Percentiles rank a stretch among this genome's conserved stretches.
phyloP scores from a whole-genome alignment of 2,329 filamentous ascomycete genomes.

The Penicillium sp. region DNA sequence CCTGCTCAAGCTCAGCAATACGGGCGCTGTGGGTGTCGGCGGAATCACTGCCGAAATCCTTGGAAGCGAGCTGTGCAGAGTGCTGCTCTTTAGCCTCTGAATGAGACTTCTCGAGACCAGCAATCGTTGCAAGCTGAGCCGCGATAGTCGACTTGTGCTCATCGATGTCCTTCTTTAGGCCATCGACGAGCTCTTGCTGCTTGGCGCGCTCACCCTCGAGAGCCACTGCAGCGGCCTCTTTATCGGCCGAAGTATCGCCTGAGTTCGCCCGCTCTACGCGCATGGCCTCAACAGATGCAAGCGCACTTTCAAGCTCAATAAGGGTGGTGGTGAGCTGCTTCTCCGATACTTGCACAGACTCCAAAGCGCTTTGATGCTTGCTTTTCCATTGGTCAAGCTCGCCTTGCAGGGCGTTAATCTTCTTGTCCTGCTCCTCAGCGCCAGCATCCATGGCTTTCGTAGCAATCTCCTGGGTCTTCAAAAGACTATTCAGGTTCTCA shows the following conservation, averaged over 20 bases:
- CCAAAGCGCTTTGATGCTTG: conserved; percentile 70
- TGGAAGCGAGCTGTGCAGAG: conserved; percentile 62
- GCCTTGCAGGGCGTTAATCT: conserved; percentile 64
- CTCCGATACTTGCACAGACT: conserved; percentile 70
- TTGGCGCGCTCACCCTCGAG: conserved; percentile 53
- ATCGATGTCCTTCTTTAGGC: conserved; percentile 71
- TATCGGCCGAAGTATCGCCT: conserved; percentile 32
- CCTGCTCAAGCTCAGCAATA: conserved; percentile 55
- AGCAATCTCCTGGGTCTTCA: conserved; percentile 42
- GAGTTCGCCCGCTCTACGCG: conserved; percentile 40
- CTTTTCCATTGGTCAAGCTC: conserved; percentile 73
- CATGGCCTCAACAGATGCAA: conserved; percentile 53
- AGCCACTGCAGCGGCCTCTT: conserved; percentile 43
- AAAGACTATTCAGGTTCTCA: conserved; percentile 60
- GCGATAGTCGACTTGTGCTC: conserved; percentile 75
- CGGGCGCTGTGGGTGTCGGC: conserved; percentile 43
- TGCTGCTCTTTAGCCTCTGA: conserved; percentile 64
- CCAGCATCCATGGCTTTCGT: conserved; percentile 35
- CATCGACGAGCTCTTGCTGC: conserved; percentile 60
- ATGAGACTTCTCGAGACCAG: conserved; percentile 72
- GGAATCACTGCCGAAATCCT: conserved; percentile 55
- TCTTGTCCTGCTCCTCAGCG: conserved; percentile 51
- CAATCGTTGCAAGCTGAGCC: conserved; percentile 66
- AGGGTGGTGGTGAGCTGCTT: conserved; percentile 70
- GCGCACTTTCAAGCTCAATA: conserved; percentile 67